Conservation (phyloP, 371 early-diverging fungal genomes). For the Lichtheimia ornata region DNA sequence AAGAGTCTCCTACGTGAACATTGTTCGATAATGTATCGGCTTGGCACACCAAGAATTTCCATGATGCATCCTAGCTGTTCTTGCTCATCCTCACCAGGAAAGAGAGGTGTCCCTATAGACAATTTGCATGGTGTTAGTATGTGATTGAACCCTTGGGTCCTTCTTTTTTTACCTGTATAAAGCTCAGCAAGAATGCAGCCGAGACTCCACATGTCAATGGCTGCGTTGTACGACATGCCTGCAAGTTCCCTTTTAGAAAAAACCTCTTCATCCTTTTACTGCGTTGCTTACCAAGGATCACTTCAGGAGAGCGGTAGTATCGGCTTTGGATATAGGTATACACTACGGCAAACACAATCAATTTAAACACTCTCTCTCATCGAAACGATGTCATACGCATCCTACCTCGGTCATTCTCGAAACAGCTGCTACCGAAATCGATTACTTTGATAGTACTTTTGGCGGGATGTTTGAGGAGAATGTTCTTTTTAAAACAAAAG, state of each 20-base stretch:
- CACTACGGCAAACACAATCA: slow-evolving; percentile 42
- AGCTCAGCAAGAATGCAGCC: slow-evolving; percentile 99
- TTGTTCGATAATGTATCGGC: slow-evolving; percentile 68
- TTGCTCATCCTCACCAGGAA: slow-evolving; percentile 96
- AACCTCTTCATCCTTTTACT: background rate
- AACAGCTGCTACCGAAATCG: slow-evolving; percentile 96
- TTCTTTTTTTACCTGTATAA: slow-evolving; percentile 60
- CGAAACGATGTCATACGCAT: slow-evolving; percentile 22
- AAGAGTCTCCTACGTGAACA: slow-evolving; percentile 82
- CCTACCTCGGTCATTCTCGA: slow-evolving; percentile 71
- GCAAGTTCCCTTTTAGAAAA: background rate
- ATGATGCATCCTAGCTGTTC: slow-evolving; percentile 95
- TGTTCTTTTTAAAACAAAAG: slow-evolving; percentile 46
- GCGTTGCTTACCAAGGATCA: slow-evolving; percentile 75
- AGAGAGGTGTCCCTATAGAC: slow-evolving; percentile 76
- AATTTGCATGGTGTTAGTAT: background rate
- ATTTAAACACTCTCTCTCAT: too few relatives aligned
- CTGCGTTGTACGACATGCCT: slow-evolving; percentile 83
- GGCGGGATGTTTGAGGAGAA: slow-evolving; percentile 72
- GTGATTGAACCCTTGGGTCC: background rate
- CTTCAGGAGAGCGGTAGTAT: slow-evolving; percentile 98
- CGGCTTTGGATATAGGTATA: slow-evolving; percentile 98
- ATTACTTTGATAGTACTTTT: slow-evolving; percentile 93
- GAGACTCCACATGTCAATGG: slow-evolving; percentile 99
- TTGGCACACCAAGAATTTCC: slow-evolving; percentile 88